Evolutionary conservation across 768 basidiomycete genomes (phyloP), one percentile per base, ranked within the genome.

Genomic region (Hypholoma fasciculare): DNA sequence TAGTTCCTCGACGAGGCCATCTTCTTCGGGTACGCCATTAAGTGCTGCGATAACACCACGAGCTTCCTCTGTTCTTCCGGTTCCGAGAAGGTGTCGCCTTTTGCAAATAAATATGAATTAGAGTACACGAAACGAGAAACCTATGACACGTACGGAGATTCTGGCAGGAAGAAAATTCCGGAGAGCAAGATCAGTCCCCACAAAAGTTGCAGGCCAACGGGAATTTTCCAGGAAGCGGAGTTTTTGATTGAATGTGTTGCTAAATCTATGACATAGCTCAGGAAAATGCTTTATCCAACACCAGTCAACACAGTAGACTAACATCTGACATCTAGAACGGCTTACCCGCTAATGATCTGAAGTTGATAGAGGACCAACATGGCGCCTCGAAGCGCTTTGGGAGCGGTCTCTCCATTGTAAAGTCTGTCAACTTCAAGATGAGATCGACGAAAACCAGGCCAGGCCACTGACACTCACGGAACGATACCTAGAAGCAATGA

Each of bases 321-420:
- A 1, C n/a, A 14, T 11, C 49, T 17, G 23, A 51, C 16, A 13
- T n/a, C 5, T 9, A 49, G 36, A 46, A 7, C 36, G 1, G 65
- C 78, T 39, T 64, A 87, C 88, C 87, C 88, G 12, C 80, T 74
- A 64, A 90, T 89, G 60, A 92, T 89, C 68, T 90, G 88, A 12
- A 91, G 74, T 66, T 92, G 90, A 65, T 92, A 92, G 16, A 92
- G 73, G 1, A 89, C 88, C 27, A 93, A 73, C 9, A 83, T 69
- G 17, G 87, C 82, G 7, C 90, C 91, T 66, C 90, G 82, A 56
- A 92, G 78, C 1, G 83, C 79, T 65, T 90, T 90, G 0, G 90
- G 90, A 0, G 89, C 83, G 0, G 89, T 88, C 71, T 92, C 90
- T 39, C 90, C 89, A 61, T 88, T 90, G 69, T 91, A 92, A 7